Evolutionary conservation across 768 basidiomycete species (phyloP), one percentile per base, ranked within the genome.

Genomic region (Phlebiopsis flavidoalba): DNA sequence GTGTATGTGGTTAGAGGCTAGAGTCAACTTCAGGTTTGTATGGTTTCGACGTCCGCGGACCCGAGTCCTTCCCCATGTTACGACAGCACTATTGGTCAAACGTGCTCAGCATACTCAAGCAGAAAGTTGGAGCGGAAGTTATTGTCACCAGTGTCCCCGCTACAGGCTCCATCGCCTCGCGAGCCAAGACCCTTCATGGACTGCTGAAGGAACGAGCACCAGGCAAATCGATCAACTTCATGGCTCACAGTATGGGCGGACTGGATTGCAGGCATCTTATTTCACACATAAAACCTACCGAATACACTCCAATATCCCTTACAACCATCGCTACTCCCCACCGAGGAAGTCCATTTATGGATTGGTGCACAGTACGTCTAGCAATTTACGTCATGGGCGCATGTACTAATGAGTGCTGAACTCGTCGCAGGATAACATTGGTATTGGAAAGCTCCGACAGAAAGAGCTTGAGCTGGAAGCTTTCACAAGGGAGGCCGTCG

Each of bases 161-260:
- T 3, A 98, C 95, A 15, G 97, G 95, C 4, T 95, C 93, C 0
- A 87, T 99, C 57, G 75, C 83, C 12, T 87, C 90, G 11, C 86
- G 97, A 19, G 89, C 95, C 0, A 79, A 86, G 57, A 81, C 79
- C 49, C 77, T 99, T 64, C 82, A 98, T 71, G 79, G 79, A 22
- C 84, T 89, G 65, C 80, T 99, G 11, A 78, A 84, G 59, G 69
- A 76, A 12, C 86, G 79, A 51, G 85, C 87, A 3, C 79, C 76
- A 14, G 94, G 92, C 5, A 83, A 88, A 52, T 92, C 89, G 8
- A 75, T 98, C 67, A 99, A 99, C 71, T 86, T 99, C 64, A 79
- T 99, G 49, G 97, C 93, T 0, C 97, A 99, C 71, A 95, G 93
- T 7, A 99, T 99, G 97, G 96, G 96, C 19, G 96, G 96, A 0